phyloP scores from a whole-genome alignment of 768 basidiomycete genomes.

The Trametopsis cervina region DNA sequence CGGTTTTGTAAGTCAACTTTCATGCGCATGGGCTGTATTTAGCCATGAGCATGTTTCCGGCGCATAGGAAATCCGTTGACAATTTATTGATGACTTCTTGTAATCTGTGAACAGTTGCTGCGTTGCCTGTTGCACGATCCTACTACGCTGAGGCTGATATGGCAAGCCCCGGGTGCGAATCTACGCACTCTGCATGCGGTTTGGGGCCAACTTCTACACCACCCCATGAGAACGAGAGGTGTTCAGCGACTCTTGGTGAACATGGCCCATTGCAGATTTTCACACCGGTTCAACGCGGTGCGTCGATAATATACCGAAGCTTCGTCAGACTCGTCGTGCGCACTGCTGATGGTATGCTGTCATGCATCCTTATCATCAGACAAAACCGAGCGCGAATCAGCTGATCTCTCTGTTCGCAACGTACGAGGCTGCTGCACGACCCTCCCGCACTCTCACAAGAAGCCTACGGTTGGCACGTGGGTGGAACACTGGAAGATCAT shows the following conservation, averaged over 20 bases:
- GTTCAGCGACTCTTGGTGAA: neutral
- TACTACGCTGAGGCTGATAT: neutral
- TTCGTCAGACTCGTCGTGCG: neutral
- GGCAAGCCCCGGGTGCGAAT: too few species aligned
- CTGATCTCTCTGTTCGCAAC: neutral
- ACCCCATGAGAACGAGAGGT: neutral
- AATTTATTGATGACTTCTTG: neutral
- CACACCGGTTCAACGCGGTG: neutral
- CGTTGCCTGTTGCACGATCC: neutral
- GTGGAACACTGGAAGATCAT: neutral
- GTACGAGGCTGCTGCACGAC: neutral
- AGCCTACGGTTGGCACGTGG: neutral
- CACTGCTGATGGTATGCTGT: neutral
- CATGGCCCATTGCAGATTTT: neutral
- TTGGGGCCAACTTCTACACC: neutral
- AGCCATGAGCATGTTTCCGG: neutral
- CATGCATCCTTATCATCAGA: neutral
- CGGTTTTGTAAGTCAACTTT: too few species aligned
- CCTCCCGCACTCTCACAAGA: neutral
- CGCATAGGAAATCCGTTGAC: neutral
- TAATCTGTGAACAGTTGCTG: neutral
- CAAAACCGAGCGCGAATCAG: neutral
- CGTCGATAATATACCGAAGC: neutral
- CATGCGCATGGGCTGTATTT: too few species aligned
- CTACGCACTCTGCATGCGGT: neutral